A percentile compares a stretch with the other conserved stretches of the same genome.
Evolutionary conservation across 106 monocot genomes (phyloP).

Genomic region (Platanthera zijinensis): DNA sequence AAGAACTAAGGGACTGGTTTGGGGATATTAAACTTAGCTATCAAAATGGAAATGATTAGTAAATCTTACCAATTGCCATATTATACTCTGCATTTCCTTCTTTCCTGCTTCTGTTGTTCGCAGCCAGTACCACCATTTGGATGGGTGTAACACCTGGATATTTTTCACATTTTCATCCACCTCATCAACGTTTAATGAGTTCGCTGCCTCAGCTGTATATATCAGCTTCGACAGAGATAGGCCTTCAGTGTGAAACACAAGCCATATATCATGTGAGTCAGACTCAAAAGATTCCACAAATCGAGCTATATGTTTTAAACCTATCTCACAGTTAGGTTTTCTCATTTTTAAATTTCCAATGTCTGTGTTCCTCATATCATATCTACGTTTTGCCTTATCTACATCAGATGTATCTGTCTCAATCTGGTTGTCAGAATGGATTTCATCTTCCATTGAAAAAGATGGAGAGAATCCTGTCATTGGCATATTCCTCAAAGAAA

Average conservation of each 20-base stretch:
- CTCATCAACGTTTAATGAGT: conserved; percentile 24
- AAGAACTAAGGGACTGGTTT: background rate
- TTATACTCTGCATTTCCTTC: conserved; percentile 61
- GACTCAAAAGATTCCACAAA: conserved; percentile 91
- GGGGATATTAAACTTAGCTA: background rate
- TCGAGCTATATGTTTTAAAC: conserved; percentile 77
- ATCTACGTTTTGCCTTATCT: conserved; percentile 8
- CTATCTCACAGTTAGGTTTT: conserved; percentile 24
- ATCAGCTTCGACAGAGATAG: conserved; percentile 66
- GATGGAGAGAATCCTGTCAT: conserved; percentile 14
- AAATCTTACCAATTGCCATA: conserved; percentile 62
- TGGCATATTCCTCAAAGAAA: conserved; percentile 15
- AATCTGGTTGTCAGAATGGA: conserved; percentile 20
- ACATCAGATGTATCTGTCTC: conserved; percentile 5
- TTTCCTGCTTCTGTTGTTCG: conserved; percentile 65
- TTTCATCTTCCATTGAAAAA: conserved; percentile 12
- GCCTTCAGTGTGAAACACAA: conserved; percentile 81
- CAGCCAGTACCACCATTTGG: conserved; percentile 87
- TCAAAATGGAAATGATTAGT: background rate
- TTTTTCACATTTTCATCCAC: conserved; percentile 22
- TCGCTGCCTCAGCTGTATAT: conserved; percentile 61
- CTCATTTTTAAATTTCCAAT: conserved; percentile 9
- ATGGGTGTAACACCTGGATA: conserved; percentile 55
- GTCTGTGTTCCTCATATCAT: conserved; percentile 3
- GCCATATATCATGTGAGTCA: conserved; percentile 74